Base-by-base conservation (phyloP, 2,329 filamentous ascomycete genomes). In the Aureobasidium musti region DNA sequence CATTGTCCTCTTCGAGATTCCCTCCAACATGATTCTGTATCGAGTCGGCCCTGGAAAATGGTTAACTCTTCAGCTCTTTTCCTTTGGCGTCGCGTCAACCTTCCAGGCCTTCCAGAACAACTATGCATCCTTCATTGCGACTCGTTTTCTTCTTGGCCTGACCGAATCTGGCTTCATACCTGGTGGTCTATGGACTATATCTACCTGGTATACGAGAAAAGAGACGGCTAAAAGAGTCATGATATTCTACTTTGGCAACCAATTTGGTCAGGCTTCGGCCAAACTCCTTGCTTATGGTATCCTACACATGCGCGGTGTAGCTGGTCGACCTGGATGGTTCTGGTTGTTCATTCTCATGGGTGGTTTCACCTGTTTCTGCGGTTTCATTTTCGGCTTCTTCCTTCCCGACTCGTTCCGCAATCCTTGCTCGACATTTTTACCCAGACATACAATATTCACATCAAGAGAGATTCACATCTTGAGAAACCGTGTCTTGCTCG, bases 101-200 rank as follows among this genome's bases (percentile, higher is more conserved):
- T 79, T 80, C 65, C 79, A 80, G 63, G 77, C 78, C 0, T 80
- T 77, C 63, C 76, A 79, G 63, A 75, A 74, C 39, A 76, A 75
- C 26, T 74, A 78, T 19, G 75, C 69, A 1, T 72, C 78, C 2
- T 80, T 77, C 69, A 72, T 79, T 13, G 73, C 74, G 0, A 79
- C 78, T 0, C 72, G 78, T 14, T 71, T 80, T 11, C 72, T 81
- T 3, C 75, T 80, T 8, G 77, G 78, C 6, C 69, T 73, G 33
- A 72, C 69, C 2, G 81, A 82, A 65, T 77, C 78, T 1, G 80
- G 80, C 1, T 81, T 82, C 67, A 82, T 82, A 53, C 81, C 81
- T 2, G 81, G 79, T 1, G 79, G 79, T 7, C 72, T 83, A 1
- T 83, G 78, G 72, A 82, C 81, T 0, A 77, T 83, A 1, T 82